phyloP scores from a whole-genome alignment of 2,329 filamentous ascomycete species.

The Aspergillus udagawae region DNA sequence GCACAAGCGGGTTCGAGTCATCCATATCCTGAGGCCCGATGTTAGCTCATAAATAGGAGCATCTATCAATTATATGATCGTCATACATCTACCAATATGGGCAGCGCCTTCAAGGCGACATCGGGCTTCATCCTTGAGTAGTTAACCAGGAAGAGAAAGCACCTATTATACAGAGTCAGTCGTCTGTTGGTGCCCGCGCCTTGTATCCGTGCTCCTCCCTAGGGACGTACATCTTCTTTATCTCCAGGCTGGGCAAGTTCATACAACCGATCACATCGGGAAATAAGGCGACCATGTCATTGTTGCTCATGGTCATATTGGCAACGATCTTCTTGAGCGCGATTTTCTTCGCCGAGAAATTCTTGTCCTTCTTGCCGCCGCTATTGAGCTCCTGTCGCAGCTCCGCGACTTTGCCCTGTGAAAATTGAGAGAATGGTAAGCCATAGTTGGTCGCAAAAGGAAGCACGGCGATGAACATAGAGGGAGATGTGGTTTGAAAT shows the following conservation, averaged over 20 bases:
- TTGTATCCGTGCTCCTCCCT: background rate
- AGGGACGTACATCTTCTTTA: conserved; percentile 88
- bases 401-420: conserved; percentile 98
- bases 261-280: conserved; percentile 94
- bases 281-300: conserved; percentile 97
- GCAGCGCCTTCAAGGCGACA: conserved; percentile 86
- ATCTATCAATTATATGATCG: background rate
- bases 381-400: conserved; percentile 89
- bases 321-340: conserved; percentile 98
- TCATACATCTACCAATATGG: conserved; percentile 73
- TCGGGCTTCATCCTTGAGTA: conserved; percentile 94
- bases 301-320: conserved; percentile 99
- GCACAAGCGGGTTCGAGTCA: conserved; percentile 84
- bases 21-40: conserved; percentile 70
- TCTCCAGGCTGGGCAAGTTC: conserved; percentile 89
- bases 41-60: conserved; percentile 5
- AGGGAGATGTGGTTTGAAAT: conserved; percentile 1
- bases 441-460: conserved; percentile 24
- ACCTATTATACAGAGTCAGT: conserved; percentile 56
- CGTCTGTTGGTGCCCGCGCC: background rate
- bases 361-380: conserved; percentile 97
- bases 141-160: conserved; percentile 95
- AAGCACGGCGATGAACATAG: conserved; percentile 28
- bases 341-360: conserved; percentile 90
- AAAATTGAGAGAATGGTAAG: conserved; percentile 31